Base-by-base conservation (phyloP, 2,329 filamentous ascomycete species). In the Ophiostoma perfectum region DNA sequence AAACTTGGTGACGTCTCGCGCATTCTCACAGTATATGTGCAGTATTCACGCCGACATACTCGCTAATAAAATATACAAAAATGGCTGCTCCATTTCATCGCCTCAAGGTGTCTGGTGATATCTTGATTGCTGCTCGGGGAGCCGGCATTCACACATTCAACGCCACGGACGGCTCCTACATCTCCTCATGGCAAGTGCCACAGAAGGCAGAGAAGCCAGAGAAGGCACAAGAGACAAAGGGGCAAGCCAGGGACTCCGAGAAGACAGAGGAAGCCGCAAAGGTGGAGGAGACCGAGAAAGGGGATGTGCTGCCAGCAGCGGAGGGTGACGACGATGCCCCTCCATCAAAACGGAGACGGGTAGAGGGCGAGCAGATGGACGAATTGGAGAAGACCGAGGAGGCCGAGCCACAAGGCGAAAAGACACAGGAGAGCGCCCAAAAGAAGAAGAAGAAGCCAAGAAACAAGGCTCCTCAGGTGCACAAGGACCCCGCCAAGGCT, bases 121-220 rank as follows among this genome's bases (percentile, higher is more conserved):
- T 90, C 27, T 77, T 97, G 18, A 83, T 96, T 73, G 90, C 90
- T 49, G 90, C 91, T 39, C 88, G 88, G 70, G 92, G 91, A 14
- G 85, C 88, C 64, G 86, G 83, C 73, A 85, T 97, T 67, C 85
- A 91, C 74, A 85, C 87, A 2, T 89, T 92, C 76, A 82, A 82
- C 74, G 78, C 88, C 6, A 74, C 79, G n/a, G 81, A 85, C 70
- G 86, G 88, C 44, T 78, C 80, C 64, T 80, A 86, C 66, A 76
- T 91, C 18, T 87, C 85, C 60, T 80, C 82, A 74, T 93, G 90
- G 90, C 81, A 80, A 68, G 81, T 84, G 70, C 81, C 69, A 63
- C 38, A 14, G 11, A 60, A 60, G 55, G 55, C 12, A 14, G 49
- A 18, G 64, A 6, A 77, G 58, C 71, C 72, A 11, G 69, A 39